Evolutionary conservation across 2,329 filamentous ascomycete species (phyloP).

Genomic region (Lachnellula occidentalis): DNA sequence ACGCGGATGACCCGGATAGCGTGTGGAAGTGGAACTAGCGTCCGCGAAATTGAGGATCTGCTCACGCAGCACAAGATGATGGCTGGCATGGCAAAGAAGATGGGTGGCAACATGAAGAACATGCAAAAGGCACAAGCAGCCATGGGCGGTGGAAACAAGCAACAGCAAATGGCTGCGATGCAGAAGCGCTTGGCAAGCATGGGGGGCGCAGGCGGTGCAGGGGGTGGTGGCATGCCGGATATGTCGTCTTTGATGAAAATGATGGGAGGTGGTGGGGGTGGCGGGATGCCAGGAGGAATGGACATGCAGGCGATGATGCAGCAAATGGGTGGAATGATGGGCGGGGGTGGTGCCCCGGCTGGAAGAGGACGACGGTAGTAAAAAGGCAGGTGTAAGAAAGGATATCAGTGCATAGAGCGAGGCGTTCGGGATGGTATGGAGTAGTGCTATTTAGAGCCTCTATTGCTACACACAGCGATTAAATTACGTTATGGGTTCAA

Average conservation of each 20-base stretch:
- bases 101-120: constrained; percentile 96
- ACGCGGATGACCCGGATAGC: constrained; percentile 90
- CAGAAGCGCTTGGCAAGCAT: constrained; percentile 92
- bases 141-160: constrained; percentile 85
- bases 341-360: constrained; percentile 35
- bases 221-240: constrained; percentile 65
- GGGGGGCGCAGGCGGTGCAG: constrained; percentile 64
- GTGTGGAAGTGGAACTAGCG: constrained; percentile 81
- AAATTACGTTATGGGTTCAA: neutral
- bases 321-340: constrained; percentile 51
- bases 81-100: constrained; percentile 98
- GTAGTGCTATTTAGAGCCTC: neutral
- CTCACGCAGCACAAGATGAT: constrained; percentile 99
- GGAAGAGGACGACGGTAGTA: constrained; percentile 26
- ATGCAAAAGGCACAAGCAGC: constrained; percentile 90
- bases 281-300: constrained; percentile 51
- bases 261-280: constrained; percentile 67
- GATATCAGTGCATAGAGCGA: constrained; percentile 8
- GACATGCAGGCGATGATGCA: constrained; percentile 79
- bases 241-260: constrained; percentile 89
- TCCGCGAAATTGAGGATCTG: constrained; percentile 90
- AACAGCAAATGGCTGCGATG: constrained; percentile 93
- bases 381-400: neutral
- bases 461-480: neutral
- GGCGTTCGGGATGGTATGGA: constrained; percentile 7